Percentiles rank a stretch among this genome's conserved stretches.
phyloP scores from a whole-genome alignment of 106 monocot species.

The Vanilla planifolia region DNA sequence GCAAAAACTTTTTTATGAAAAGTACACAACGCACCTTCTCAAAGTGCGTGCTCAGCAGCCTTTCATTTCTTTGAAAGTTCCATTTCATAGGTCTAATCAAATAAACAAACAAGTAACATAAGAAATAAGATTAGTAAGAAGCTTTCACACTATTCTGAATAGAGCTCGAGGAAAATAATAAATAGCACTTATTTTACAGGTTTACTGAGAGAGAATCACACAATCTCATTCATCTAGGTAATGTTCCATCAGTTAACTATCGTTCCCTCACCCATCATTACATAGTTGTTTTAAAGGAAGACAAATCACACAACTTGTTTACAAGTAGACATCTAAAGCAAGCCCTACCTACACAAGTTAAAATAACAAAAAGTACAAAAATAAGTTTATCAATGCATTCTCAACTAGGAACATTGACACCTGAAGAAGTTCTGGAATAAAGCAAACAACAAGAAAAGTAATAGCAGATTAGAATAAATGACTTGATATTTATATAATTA shows the following conservation, averaged over 20 bases:
- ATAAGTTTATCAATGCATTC: not conserved
- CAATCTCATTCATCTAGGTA: not conserved
- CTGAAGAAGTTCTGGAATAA: not conserved
- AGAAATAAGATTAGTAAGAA: not conserved
- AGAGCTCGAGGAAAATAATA: too few relatives aligned
- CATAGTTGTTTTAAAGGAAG: too few relatives aligned
- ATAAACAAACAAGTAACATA: not conserved
- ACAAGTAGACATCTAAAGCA: not conserved
- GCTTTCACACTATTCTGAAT: not conserved
- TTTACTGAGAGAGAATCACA: too few relatives aligned
- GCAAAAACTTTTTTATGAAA: not conserved
- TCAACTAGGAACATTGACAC: not conserved
- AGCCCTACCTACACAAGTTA: not conserved
- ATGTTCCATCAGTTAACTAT: too few relatives aligned
- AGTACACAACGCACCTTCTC: constrained; percentile 53
- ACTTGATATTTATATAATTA: not conserved
- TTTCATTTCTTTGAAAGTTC: constrained; percentile 34
- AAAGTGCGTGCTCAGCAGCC: constrained; percentile 33
- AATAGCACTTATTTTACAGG: too few relatives aligned
- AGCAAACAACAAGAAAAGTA: too few relatives aligned
- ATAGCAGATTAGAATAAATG: not conserved
- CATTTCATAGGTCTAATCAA: constrained; percentile 39
- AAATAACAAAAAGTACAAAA: not conserved
- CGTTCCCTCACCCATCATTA: too few relatives aligned
- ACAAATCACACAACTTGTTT: not conserved